Evolutionary conservation across 108 stramenopile species (phyloP).

Genomic region (Cyclotella atomus): DNA sequence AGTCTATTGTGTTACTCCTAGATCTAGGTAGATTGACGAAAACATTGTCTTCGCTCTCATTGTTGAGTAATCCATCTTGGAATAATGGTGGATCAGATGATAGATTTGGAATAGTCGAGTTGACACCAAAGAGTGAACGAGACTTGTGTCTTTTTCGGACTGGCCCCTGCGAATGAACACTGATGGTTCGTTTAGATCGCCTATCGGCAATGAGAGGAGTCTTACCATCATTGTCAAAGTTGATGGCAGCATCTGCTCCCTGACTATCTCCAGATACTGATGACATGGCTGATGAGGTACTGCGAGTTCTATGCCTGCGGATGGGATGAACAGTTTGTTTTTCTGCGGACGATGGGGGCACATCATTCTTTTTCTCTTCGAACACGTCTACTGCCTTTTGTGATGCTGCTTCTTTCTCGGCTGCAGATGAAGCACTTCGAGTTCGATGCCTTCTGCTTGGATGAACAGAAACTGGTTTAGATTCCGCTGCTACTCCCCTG

Average conservation of each 20-base stretch:
- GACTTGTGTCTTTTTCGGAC: conserved; percentile 38
- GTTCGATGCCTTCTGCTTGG: not conserved
- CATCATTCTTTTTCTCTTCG: not conserved
- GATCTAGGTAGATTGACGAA: conserved; percentile 13
- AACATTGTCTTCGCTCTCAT: conserved; percentile 9
- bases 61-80: not conserved
- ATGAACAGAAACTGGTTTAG: not conserved
- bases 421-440: not conserved
- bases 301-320: conserved; percentile 33
- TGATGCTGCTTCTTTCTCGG: not conserved
- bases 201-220: conserved; percentile 35
- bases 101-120: not conserved
- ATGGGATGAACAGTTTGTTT: not conserved
- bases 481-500: not conserved
- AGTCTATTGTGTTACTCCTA: conserved; percentile 49
- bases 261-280: conserved; percentile 32
- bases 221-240: conserved; percentile 34
- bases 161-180: conserved; percentile 26
- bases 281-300: conserved; percentile 37
- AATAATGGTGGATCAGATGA: not conserved
- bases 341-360: not conserved
- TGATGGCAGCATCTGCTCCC: not conserved
- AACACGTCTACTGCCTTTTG: not conserved
- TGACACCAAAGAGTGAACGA: conserved; percentile 1
- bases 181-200: conserved; percentile 2